These are phyloP conservation scores for Niebla homalea DNA, from an alignment of 495 filamentous ascomycete species.

Conservation along the genomic window DNA sequence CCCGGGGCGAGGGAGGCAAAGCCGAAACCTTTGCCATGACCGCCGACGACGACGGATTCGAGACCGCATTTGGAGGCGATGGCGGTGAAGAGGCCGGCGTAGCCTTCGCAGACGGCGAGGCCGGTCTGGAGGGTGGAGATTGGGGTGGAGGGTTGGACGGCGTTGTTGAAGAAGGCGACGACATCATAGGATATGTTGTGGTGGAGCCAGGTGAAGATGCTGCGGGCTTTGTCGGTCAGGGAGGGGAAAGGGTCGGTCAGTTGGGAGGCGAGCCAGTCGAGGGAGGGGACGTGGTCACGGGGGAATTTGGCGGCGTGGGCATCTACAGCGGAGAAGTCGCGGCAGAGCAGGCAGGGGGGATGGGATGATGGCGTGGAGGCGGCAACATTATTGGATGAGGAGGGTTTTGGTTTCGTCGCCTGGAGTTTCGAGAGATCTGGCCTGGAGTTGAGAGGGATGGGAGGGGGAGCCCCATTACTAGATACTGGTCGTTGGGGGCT, in stretches of 20 bases:
- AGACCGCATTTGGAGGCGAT: constrained; percentile 66
- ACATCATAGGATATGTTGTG: constrained; percentile 84
- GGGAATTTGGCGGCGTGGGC: constrained; percentile 65
- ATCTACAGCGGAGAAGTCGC: constrained; percentile 79
- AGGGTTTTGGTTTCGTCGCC: constrained; percentile 38
- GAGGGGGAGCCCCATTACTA: constrained; percentile 31
- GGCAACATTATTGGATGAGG: constrained; percentile 6
- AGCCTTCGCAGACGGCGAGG: constrained; percentile 82
- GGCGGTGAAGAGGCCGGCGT: constrained; percentile 66
- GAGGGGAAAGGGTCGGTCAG: constrained; percentile 71
- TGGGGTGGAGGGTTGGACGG: constrained; percentile 52
- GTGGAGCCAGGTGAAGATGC: constrained; percentile 89
- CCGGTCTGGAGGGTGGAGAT: constrained; percentile 55
- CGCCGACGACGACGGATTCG: constrained; percentile 51
- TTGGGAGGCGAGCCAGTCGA: constrained; percentile 58
- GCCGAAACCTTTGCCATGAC: constrained; percentile 82
- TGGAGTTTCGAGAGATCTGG: constrained; percentile 43
- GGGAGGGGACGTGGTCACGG: constrained; percentile 31
- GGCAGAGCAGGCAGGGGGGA: constrained; percentile 58
- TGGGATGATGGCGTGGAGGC: constrained; percentile 9
- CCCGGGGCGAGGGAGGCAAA: constrained; percentile 42
- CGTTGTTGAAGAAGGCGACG: constrained; percentile 58
- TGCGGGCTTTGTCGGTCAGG: constrained; percentile 75
- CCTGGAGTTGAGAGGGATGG: constrained; percentile 42
- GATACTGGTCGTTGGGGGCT: constrained; percentile 2